Base-by-base conservation (phyloP, 1,284 basidiomycete genomes). In the Vanrija sp. region DNA sequence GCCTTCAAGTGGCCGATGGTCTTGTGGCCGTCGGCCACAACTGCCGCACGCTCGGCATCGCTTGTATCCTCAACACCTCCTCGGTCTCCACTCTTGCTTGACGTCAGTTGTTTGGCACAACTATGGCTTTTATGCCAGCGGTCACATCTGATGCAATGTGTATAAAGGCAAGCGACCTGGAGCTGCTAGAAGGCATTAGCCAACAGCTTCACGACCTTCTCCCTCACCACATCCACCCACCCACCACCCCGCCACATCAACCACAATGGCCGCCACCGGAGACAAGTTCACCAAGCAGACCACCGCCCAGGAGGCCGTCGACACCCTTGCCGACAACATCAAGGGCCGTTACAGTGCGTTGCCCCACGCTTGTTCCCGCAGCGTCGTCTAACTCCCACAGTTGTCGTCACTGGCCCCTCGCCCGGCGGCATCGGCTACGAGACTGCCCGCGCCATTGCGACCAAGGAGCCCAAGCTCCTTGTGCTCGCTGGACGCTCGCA, bases 191-290 rank as follows among this genome's bases (percentile, higher is more conserved):
- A 6, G 34, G 14, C 34, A 34, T 12, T 12, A 34, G 12, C 34
- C 9, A 23, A 23, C 21, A 34, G 64, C 60, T 5, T 54, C 39
- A 4, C 57, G 51, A 25, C 68, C 66, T 6, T 10, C 54, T 62
- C 14, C 64, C 68, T 14, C 49, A 51, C 38, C 58, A 64, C 26
- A 45, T 66, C 7, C 47, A 54, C 2, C 68, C 3, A 65, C 62
- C 14, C 47, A 54, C 51, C 54, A 58, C 43, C 58, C 55, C 1
- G 52, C 56, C 14, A 58, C 62, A 12, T 49, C 55, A 39, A 54
- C 10, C 29, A 39, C 52, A 25, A 45, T 48, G 10, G 28, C 45
- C 15, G 52, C 52, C 2, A 62, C 62, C 7, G 52, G 68, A 67
- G 42, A 43, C 40, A 51, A 38, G 21, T 58, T 52, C 38, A 44